These are phyloP conservation scores for Curvularia sp. DNA, from an alignment of 2,329 filamentous ascomycete species.

Conservation along the genomic window DNA sequence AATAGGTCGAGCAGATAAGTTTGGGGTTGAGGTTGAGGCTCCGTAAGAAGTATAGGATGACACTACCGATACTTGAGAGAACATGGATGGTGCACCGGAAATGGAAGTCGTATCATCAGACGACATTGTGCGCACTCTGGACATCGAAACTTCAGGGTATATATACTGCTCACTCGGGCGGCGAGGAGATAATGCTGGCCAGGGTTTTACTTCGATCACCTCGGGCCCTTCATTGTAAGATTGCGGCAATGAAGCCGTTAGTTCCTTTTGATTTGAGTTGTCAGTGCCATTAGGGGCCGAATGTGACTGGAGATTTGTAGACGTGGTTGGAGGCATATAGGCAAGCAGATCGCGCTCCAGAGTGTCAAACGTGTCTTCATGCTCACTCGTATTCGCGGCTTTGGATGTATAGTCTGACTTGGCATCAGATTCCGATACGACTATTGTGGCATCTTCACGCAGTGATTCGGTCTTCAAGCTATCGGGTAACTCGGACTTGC, in stretches of 20 bases:
- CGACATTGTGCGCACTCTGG: constrained; percentile 13
- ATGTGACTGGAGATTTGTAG: constrained; percentile 10
- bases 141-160: constrained; percentile 1
- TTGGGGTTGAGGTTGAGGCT: constrained; percentile 4
- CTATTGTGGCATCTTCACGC: constrained; percentile 9
- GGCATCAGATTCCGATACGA: constrained; percentile 3
- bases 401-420: not conserved
- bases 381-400: constrained; percentile 3
- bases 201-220: not conserved
- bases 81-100: constrained; percentile 12
- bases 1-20: constrained; percentile 7
- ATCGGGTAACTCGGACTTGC: constrained; percentile 4
- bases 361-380: constrained; percentile 18
- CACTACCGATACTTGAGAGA: constrained; percentile 25
- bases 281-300: constrained; percentile 4
- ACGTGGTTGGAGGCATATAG: constrained; percentile 25
- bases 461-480: constrained; percentile 9
- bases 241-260: constrained; percentile 13
- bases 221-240: constrained; percentile 14
- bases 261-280: not conserved
- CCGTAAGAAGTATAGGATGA: constrained; percentile 28
- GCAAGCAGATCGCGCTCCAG: constrained; percentile 27
- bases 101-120: constrained; percentile 22
- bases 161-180: constrained; percentile 21
- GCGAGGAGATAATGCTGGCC: constrained; percentile 32